These are phyloP conservation scores for Wickerhamia fluorescens DNA, from an alignment of 805 yeast species.

Conservation along the genomic window DNA sequence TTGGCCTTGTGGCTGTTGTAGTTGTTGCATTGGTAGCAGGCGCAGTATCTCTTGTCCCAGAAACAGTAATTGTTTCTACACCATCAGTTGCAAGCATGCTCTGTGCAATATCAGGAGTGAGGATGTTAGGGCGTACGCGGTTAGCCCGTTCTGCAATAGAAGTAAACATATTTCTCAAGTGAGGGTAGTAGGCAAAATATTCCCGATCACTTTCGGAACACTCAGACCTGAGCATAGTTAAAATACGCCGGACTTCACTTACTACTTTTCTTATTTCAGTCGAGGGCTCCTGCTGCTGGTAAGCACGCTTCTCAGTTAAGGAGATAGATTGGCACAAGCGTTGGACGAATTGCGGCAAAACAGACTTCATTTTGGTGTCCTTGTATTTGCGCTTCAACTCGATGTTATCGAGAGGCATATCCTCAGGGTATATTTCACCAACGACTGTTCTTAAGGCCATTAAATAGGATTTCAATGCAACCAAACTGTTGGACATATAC, in stretches of 20 bases:
- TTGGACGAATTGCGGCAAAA: slow-evolving; percentile 34
- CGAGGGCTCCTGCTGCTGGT: slow-evolving; percentile 26
- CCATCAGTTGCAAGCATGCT: no score
- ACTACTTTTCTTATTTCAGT: slow-evolving; percentile 16
- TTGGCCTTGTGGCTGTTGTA: background rate
- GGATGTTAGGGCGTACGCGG: slow-evolving; percentile 26
- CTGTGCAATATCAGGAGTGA: slow-evolving; percentile 32
- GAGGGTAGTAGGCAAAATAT: slow-evolving; percentile 21
- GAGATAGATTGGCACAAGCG: slow-evolving; percentile 25
- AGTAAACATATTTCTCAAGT: slow-evolving; percentile 15
- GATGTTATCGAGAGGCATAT: slow-evolving; percentile 10
- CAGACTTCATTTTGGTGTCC: slow-evolving; percentile 13
- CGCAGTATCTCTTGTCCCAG: slow-evolving; percentile 8
- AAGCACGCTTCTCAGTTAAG: slow-evolving; percentile 31
- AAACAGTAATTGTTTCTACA: slow-evolving; percentile 16
- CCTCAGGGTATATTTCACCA: slow-evolving; percentile 26
- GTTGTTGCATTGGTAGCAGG: slow-evolving; percentile 3
- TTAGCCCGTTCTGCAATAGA: slow-evolving; percentile 24
- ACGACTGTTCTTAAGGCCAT: slow-evolving; percentile 21
- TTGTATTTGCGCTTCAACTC: slow-evolving; percentile 13
- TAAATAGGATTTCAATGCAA: slow-evolving; percentile 27
- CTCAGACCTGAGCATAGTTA: slow-evolving; percentile 17
- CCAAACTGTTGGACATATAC: slow-evolving; percentile 30
- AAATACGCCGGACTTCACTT: slow-evolving; percentile 18
- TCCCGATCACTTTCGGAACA: slow-evolving; percentile 20